These are phyloP conservation scores for Harrya chromipes DNA, from an alignment of 768 basidiomycete species.

Conservation along the genomic window DNA sequence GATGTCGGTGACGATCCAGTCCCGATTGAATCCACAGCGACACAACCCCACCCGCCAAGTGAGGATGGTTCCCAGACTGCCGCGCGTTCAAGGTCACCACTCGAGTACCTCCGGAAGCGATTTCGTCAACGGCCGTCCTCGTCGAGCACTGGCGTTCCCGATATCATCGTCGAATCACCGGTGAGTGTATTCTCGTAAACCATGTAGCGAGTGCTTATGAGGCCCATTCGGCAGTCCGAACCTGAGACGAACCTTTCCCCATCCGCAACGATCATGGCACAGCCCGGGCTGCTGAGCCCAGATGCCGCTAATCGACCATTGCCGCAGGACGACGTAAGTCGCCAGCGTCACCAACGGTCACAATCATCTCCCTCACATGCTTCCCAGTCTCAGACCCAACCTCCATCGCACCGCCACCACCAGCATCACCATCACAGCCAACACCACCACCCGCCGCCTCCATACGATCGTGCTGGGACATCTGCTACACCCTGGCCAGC, in stretches of 20 bases:
- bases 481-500: constrained; percentile 12
- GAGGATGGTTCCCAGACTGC: constrained; percentile 5
- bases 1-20: constrained; percentile 13
- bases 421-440: no score
- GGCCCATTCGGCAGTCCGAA: constrained; percentile 32
- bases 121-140: constrained; percentile 33
- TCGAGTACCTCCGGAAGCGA: constrained; percentile 25
- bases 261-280: constrained; percentile 26
- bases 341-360: neutral
- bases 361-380: neutral
- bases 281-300: constrained; percentile 44
- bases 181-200: constrained; percentile 27
- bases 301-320: constrained; percentile 34
- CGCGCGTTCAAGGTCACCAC: constrained; percentile 16
- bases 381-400: neutral
- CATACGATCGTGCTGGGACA: constrained; percentile 14
- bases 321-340: constrained; percentile 16
- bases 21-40: constrained; percentile 6
- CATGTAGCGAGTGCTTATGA: no score
- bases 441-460: neutral
- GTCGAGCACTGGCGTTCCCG: constrained; percentile 33
- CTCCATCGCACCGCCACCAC: neutral
- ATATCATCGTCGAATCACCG: constrained; percentile 47
- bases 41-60: neutral
- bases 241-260: constrained; percentile 37